These are phyloP conservation scores for Cucurbita pepo DNA, from an alignment of 306 rosid genomes.

Conservation along the genomic window DNA sequence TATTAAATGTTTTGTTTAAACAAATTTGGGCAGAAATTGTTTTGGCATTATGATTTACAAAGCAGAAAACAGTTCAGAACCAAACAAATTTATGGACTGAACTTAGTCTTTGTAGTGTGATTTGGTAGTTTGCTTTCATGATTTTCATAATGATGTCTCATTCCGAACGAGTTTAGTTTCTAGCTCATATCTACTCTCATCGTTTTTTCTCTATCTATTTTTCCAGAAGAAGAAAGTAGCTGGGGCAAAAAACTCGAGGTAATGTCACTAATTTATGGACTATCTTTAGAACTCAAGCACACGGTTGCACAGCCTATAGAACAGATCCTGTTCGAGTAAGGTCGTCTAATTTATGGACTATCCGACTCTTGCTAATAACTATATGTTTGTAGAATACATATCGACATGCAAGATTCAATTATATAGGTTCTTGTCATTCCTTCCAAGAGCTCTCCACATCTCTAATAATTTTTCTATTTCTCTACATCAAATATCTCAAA, in stretches of 20 bases:
- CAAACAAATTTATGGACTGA: not conserved
- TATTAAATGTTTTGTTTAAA: not conserved
- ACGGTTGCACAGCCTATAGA: too few relatives aligned
- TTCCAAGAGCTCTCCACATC: not conserved
- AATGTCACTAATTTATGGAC: not conserved
- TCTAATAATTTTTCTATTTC: not conserved
- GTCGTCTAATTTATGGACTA: not conserved
- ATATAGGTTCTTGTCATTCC: not conserved
- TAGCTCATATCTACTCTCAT: not conserved
- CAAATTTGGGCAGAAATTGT: not conserved
- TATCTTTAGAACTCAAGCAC: not conserved
- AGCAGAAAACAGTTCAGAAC: not conserved
- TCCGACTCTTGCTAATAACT: not conserved
- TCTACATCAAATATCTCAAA: not conserved
- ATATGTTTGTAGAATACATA: not conserved
- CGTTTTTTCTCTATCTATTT: not conserved
- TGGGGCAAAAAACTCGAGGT: not conserved
- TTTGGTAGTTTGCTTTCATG: not conserved
- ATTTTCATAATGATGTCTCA: not conserved
- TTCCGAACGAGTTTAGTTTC: not conserved
- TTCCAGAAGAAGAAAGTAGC: slow-evolving; percentile 1
- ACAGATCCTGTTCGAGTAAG: too few relatives aligned
- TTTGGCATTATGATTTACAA: not conserved
- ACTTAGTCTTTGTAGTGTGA: not conserved
- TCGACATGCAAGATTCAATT: not conserved